Conservation (phyloP, 768 basidiomycete genomes). For the Russula earlei region DNA sequence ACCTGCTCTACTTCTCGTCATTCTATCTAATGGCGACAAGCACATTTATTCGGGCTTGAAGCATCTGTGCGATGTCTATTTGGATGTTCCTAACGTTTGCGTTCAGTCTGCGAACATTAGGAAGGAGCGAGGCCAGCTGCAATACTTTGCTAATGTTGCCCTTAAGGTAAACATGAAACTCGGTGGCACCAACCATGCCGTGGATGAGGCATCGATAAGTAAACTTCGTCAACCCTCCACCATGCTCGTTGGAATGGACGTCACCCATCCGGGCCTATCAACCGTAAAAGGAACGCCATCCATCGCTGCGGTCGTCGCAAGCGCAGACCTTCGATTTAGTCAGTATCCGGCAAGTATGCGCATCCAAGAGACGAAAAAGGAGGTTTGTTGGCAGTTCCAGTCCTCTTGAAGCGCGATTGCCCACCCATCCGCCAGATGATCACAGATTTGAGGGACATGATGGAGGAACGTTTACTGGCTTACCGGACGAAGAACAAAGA, state of each 20-base stretch:
- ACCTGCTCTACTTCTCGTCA: slow-evolving; percentile 37
- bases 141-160: slow-evolving; percentile 48
- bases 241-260: slow-evolving; percentile 52
- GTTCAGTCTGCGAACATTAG: slow-evolving; percentile 64
- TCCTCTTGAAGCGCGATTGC: not conserved
- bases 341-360: slow-evolving; percentile 44
- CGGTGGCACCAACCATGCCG: slow-evolving; percentile 42
- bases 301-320: slow-evolving; percentile 47
- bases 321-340: slow-evolving; percentile 34
- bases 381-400: slow-evolving; percentile 34
- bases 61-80: slow-evolving; percentile 40
- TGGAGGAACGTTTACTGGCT: slow-evolving; percentile 36
- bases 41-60: slow-evolving; percentile 44
- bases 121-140: slow-evolving; percentile 47
- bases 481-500: slow-evolving; percentile 30
- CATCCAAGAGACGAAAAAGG: slow-evolving; percentile 54
- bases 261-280: slow-evolving; percentile 73
- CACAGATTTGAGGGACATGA: slow-evolving; percentile 39
- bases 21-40: slow-evolving; percentile 39
- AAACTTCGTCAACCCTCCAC: slow-evolving; percentile 36
- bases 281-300: slow-evolving; percentile 49
- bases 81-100: slow-evolving; percentile 55
- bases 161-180: slow-evolving; percentile 48
- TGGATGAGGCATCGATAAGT: slow-evolving; percentile 31
- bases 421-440: slow-evolving; percentile 32